Evolutionary conservation across 1,284 basidiomycete species (phyloP).

Genomic region (Ceratobasidium sp.): DNA sequence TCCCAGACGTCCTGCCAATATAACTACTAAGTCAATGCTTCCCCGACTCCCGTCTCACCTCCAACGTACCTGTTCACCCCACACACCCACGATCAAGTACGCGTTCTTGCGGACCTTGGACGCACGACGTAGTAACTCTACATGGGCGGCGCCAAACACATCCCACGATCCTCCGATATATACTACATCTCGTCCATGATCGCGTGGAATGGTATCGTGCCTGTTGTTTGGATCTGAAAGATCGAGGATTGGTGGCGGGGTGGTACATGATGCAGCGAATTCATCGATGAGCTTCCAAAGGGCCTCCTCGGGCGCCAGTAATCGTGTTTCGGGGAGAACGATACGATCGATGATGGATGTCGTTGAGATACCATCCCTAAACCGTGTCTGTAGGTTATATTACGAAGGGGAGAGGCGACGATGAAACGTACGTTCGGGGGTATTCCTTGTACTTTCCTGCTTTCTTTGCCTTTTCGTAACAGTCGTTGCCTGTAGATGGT

Average conservation of each 20-base stretch:
- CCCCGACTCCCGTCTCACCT: neutral
- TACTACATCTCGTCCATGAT: conserved; percentile 43
- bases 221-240: conserved; percentile 38
- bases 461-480: conserved; percentile 49
- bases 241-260: conserved; percentile 44
- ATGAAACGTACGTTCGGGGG: conserved; percentile 49
- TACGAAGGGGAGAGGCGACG: neutral
- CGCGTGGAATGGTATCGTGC: conserved; percentile 25
- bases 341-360: conserved; percentile 51
- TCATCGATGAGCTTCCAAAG: conserved; percentile 46
- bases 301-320: conserved; percentile 32
- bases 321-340: conserved; percentile 42
- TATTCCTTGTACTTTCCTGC: conserved; percentile 50
- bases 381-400: neutral
- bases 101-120: conserved; percentile 28
- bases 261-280: conserved; percentile 40
- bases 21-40: neutral
- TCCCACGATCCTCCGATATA: conserved; percentile 51
- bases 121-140: conserved; percentile 49
- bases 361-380: conserved; percentile 51
- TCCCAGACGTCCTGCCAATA: conserved; percentile 46
- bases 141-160: conserved; percentile 51
- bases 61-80: conserved; percentile 49
- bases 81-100: conserved; percentile 50
- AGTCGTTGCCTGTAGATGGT: conserved; percentile 48